phyloP scores from a whole-genome alignment of 176 grass and related monocot species.

The Secale cereale region DNA sequence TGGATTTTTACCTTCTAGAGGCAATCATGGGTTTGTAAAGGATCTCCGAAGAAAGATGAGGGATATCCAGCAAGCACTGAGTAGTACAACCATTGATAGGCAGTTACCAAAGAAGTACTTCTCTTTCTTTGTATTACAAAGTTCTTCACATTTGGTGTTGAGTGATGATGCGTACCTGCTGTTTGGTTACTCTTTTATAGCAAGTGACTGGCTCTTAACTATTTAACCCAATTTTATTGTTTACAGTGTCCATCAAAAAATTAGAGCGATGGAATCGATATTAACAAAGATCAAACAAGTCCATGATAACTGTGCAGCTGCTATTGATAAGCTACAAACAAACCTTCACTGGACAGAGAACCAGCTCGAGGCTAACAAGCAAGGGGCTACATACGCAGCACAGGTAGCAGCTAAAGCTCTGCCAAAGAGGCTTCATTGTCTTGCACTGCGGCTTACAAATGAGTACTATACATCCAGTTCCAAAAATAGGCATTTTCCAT shows the following conservation, averaged over 20 bases:
- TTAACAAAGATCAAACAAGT: slow-evolving; percentile 53
- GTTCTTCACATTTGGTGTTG: slow-evolving; percentile 3
- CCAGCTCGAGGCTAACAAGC: slow-evolving; percentile 46
- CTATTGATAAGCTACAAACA: slow-evolving; percentile 44
- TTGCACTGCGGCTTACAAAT: slow-evolving; percentile 66
- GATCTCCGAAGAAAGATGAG: slow-evolving; percentile 50
- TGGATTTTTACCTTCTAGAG: slow-evolving; percentile 46
- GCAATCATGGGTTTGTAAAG: slow-evolving; percentile 49
- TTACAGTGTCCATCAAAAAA: slow-evolving; percentile 57
- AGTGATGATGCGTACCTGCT: neutral
- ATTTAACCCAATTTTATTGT: slow-evolving; percentile 15
- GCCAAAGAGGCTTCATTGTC: slow-evolving; percentile 74
- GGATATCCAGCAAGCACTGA: slow-evolving; percentile 55
- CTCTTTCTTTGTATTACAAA: slow-evolving; percentile 11
- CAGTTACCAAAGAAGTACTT: slow-evolving; percentile 66
- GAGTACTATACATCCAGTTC: slow-evolving; percentile 49
- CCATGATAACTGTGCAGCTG: slow-evolving; percentile 50
- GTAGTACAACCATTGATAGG: slow-evolving; percentile 53
- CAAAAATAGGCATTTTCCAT: slow-evolving; percentile 31
- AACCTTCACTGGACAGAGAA: slow-evolving; percentile 62
- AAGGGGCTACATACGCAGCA: slow-evolving; percentile 41
- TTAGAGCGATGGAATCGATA: slow-evolving; percentile 64
- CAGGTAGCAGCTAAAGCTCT: slow-evolving; percentile 74
- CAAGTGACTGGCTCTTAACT: neutral
- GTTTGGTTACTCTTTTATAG: slow-evolving; percentile 12